Conservation (phyloP, 2,329 filamentous ascomycete species). For the Scedosporium apiospermum region DNA sequence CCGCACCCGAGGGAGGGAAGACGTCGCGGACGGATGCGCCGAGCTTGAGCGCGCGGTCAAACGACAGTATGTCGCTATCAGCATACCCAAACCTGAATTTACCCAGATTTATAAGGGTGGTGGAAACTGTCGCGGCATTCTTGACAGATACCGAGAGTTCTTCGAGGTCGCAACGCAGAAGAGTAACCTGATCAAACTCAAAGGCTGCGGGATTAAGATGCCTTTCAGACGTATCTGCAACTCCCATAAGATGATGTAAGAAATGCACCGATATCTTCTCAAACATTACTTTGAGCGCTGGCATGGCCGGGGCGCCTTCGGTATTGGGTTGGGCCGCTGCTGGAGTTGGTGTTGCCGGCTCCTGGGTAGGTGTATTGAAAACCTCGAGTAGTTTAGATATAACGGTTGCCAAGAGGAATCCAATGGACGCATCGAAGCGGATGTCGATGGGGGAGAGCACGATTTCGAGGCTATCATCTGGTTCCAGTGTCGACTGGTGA, state of each 20-base stretch:
- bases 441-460: slow-evolving; percentile 41
- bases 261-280: slow-evolving; percentile 46
- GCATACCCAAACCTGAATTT: slow-evolving; percentile 51
- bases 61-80: slow-evolving; percentile 53
- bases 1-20: slow-evolving; percentile 46
- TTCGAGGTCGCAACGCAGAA: slow-evolving; percentile 40
- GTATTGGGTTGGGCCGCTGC: background rate
- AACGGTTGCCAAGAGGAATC: slow-evolving; percentile 43
- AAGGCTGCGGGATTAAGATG: slow-evolving; percentile 30
- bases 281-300: slow-evolving; percentile 33
- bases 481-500: background rate
- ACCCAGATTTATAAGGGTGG: slow-evolving; percentile 13
- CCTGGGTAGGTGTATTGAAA: slow-evolving; percentile 20
- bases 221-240: slow-evolving; percentile 40
- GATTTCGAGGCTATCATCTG: slow-evolving; percentile 35
- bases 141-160: slow-evolving; percentile 16
- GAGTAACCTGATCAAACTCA: slow-evolving; percentile 36
- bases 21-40: slow-evolving; percentile 49
- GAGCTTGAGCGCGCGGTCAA: slow-evolving; percentile 48
- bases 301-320: slow-evolving; percentile 13
- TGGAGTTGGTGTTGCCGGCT: slow-evolving; percentile 3
- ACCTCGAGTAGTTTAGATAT: slow-evolving; percentile 38
- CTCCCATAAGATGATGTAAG: slow-evolving; percentile 42
- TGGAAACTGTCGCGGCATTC: background rate
- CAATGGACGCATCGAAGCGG: slow-evolving; percentile 47